Percentiles rank a stretch among this genome's conserved stretches.
Conservation (phyloP, 805 yeast species). For the Schizosaccharomyces japonicus region DNA sequence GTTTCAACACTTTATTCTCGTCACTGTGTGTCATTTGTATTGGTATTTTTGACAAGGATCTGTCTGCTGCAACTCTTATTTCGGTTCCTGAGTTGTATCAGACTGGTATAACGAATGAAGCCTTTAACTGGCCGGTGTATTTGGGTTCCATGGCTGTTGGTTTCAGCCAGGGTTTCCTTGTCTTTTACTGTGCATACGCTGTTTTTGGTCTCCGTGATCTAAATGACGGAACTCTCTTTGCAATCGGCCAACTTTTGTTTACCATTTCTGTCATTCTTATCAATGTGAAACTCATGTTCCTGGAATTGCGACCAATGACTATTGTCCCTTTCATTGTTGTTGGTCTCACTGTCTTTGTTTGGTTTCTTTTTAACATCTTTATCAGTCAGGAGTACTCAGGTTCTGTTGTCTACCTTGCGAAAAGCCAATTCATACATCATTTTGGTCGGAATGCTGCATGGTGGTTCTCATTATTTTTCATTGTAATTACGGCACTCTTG, state of each 20-base stretch:
- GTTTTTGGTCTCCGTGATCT: conserved; percentile 43
- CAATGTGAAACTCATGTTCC: conserved; percentile 51
- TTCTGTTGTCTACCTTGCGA: conserved; percentile 33
- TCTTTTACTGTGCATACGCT: conserved; percentile 22
- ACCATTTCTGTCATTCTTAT: conserved; percentile 50
- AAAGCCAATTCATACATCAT: conserved; percentile 37
- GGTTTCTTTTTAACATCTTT: conserved; percentile 60
- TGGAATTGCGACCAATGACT: conserved; percentile 54
- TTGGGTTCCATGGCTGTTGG: conserved; percentile 60
- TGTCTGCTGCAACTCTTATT: conserved; percentile 63
- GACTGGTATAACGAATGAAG: conserved; percentile 30
- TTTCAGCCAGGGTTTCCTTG: conserved; percentile 46
- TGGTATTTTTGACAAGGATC: conserved; percentile 88
- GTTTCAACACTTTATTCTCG: conserved; percentile 91
- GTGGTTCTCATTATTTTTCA: conserved; percentile 55
- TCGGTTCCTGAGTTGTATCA: conserved; percentile 76
- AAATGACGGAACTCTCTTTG: conserved; percentile 54
- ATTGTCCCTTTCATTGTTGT: conserved; percentile 44
- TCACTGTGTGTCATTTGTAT: conserved; percentile 73
- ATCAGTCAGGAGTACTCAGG: conserved; percentile 43
- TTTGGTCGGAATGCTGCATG: conserved; percentile 66
- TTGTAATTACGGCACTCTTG: conserved; percentile 33
- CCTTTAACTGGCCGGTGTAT: conserved; percentile 49
- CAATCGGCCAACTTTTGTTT: conserved; percentile 55
- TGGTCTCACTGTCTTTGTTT: conserved; percentile 56